These are phyloP conservation scores for Eucalyptus polybractea DNA, from an alignment of 345 rosid genomes.

Conservation along the genomic window DNA sequence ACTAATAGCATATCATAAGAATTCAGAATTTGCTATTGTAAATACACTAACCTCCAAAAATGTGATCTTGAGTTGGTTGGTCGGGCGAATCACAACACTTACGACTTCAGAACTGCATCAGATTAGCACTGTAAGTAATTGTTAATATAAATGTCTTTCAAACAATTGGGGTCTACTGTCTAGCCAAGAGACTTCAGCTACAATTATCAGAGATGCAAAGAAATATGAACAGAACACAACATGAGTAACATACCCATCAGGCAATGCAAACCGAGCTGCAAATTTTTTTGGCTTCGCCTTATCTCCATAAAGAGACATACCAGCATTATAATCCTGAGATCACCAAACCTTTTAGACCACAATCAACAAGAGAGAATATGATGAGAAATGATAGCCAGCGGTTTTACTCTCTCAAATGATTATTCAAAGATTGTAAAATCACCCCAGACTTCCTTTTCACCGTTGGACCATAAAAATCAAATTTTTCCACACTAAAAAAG, in stretches of 20 bases:
- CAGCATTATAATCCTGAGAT: conserved; percentile 69
- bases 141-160: not conserved
- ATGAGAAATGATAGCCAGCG: not conserved
- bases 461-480: not conserved
- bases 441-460: not conserved
- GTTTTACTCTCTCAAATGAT: not conserved
- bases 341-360: not conserved
- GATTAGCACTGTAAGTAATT: not conserved
- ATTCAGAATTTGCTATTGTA: not conserved
- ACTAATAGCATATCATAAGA: not conserved
- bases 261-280: conserved; percentile 76
- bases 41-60: conserved; percentile 64
- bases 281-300: conserved; percentile 78
- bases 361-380: not conserved
- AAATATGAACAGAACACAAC: not conserved
- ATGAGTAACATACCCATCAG: conserved; percentile 56
- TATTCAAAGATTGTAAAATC: not conserved
- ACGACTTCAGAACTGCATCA: conserved; percentile 68
- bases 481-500: not conserved
- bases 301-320: conserved; percentile 79
- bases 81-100: conserved; percentile 64
- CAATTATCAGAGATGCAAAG: not conserved
- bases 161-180: not conserved
- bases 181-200: not conserved
- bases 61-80: conserved; percentile 88